phyloP scores from a whole-genome alignment of 495 filamentous ascomycete species.

The Lentithecium fluviatile region DNA sequence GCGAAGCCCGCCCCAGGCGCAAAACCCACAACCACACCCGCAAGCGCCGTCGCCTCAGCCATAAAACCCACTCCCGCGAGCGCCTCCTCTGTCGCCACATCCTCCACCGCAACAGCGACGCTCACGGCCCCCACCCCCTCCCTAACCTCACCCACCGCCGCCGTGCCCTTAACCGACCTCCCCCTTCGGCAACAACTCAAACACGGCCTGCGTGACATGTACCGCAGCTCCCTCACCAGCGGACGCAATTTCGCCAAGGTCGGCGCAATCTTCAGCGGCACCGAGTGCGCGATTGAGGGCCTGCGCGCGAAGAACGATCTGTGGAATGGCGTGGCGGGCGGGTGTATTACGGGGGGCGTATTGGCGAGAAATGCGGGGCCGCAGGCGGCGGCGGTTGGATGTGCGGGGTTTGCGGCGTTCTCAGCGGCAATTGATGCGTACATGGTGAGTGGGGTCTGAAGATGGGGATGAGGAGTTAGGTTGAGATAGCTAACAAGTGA shows the following conservation, averaged over 20 bases:
- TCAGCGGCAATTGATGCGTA: slow-evolving; percentile 92
- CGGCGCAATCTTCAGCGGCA: slow-evolving; percentile 84
- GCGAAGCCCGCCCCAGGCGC: background rate
- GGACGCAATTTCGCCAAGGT: slow-evolving; percentile 95
- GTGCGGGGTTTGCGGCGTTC: slow-evolving; percentile 94
- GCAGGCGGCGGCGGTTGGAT: slow-evolving; percentile 84
- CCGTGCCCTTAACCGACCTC: slow-evolving; percentile 45
- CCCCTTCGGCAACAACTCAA: slow-evolving; percentile 79
- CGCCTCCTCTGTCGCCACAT: background rate
- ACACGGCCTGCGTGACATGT: slow-evolving; percentile 91
- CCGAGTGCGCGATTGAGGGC: slow-evolving; percentile 94
- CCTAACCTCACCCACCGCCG: slow-evolving; percentile 30
- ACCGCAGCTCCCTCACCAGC: slow-evolving; percentile 72
- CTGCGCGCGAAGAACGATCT: slow-evolving; percentile 91
- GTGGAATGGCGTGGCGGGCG: slow-evolving; percentile 80
- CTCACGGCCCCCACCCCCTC: background rate
- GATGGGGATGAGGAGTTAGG: background rate
- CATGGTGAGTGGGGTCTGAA: slow-evolving; percentile 49
- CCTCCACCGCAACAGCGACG: background rate
- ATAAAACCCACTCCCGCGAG: background rate
- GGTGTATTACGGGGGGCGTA: slow-evolving; percentile 88
- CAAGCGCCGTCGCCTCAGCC: background rate
- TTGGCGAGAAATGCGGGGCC: slow-evolving; percentile 83
- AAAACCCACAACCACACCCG: slow-evolving; percentile 3
- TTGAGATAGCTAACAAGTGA: background rate